Evolutionary conservation across 2,329 filamentous ascomycete genomes (phyloP), one percentile per base, ranked within the genome.

Genomic region (Aureobasidium subglaciale): DNA sequence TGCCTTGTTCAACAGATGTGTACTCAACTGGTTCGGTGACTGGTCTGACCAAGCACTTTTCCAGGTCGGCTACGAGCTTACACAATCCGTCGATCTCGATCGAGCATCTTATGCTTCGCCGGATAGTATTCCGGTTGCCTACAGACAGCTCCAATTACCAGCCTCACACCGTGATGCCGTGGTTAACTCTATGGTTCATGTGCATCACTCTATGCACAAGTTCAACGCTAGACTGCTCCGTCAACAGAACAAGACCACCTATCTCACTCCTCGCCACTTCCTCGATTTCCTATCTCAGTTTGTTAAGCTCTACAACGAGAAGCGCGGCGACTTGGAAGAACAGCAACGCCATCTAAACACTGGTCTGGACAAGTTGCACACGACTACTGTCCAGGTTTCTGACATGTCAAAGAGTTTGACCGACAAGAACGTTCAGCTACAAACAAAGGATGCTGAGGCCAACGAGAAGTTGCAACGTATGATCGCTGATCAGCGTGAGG

Each of bases 21-120:
- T 99, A 46, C 85, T 99, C 64, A 99, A 99, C 74, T 99, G 93
- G 93, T 96, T 99, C 70, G 93, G 93, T 61, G 93, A 99, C 73
- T 99, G 93, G 93, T 99, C 93, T 52, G 93, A 99, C 70, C 93
- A 99, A 74, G 95, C 93, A 34, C 81, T 99, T 18, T 99, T 95
- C 84, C 95, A 99, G 72, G 95, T 99, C 60, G 91, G 88, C 22
- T 90, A 88, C 60, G 93, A 99, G 71, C 83, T 99, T 57, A 99
- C 95, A 1, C 88, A 95, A 62, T 92, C 90, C n/a, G 85, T 99
- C 58, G 93, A 99, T 68, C 80, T 99, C 55, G 93, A 99, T 68
- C 86, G 90, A 60, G 78, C 88, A 52, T 90, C 85, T 66, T 99
- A 92, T 70, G 77, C 80, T 53, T 88, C 91, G 4, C 92, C 92